phyloP scores from a whole-genome alignment of 345 rosid species.

The Luvunga scandens region DNA sequence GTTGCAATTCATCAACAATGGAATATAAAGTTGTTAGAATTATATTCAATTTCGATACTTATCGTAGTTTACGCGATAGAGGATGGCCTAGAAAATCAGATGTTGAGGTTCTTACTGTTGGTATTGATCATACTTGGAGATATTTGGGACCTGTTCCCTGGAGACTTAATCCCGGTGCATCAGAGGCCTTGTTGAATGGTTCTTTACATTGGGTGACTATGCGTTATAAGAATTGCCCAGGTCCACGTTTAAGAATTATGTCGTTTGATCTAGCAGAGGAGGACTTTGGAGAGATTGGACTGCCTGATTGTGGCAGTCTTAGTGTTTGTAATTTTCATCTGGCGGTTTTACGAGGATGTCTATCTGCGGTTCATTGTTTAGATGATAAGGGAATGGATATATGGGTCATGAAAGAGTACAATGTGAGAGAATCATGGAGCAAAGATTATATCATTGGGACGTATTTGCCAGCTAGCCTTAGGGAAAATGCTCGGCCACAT shows the following conservation, averaged over 20 bases:
- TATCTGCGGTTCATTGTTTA: neutral
- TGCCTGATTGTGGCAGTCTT: neutral
- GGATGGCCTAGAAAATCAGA: neutral
- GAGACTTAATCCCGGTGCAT: neutral
- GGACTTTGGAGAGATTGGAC: neutral
- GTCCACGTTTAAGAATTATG: neutral
- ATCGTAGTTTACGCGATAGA: neutral
- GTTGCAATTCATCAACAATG: neutral
- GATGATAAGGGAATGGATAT: neutral
- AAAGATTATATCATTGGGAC: neutral
- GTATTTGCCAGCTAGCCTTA: neutral
- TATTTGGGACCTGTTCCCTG: neutral
- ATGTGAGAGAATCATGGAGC: conserved; percentile 14
- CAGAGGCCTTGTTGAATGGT: neutral
- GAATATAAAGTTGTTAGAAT: neutral
- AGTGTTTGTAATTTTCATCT: neutral
- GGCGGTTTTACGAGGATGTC: conserved; percentile 5
- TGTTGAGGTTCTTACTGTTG: conserved; percentile 8
- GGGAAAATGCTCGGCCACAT: neutral
- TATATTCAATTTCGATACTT: neutral
- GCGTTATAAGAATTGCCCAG: neutral
- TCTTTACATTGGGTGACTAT: conserved; percentile 9
- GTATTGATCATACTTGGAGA: conserved; percentile 6
- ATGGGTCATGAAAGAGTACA: conserved; percentile 17
- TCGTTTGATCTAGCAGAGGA: conserved; percentile 8